Evolutionary conservation across 371 early-diverging fungal species (phyloP), one percentile per base, ranked within the genome.

Genomic region (Mucor irregularis): DNA sequence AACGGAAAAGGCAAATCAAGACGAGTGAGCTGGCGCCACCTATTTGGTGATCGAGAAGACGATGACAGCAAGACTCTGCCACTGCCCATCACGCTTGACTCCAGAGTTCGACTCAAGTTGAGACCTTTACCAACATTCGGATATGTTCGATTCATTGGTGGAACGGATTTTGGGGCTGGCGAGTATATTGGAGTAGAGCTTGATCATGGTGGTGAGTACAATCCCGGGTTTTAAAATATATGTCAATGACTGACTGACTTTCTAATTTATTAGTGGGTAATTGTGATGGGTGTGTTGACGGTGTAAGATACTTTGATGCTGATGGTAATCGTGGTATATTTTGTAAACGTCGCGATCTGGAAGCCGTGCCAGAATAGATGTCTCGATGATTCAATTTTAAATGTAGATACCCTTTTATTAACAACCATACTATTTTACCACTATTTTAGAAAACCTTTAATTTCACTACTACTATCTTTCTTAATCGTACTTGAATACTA

Each of bases 161-260:
- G 56, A 7, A 71, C 74, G 6, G 51, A 56, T 6, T 73, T 71
- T 52, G 72, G 66, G 16, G 62, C 68, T 35, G 79, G 74, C 2
- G 62, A 62, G 58, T 64, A 55, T 49, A 49, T 63, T 49, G 71
- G 71, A 9, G 55, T 71, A 29, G 71, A 71, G 49, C 58, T 71
- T 9, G 67, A 71, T 50, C 58, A 61, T 28, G 53, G 71, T 45
- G 71, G 71, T 71, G 61, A 60, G 35, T 34, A 29, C 31, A 22
- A 14, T 30, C 17, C 28, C 28, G 7, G n/a, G n/a, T n/a, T n/a
- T n/a, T n/a, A 3, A 40, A 42, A n/a, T 39, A 25, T 39, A n/a
- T 25, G 16, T 24, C 49, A 19, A 2, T 29, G 16, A 5, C 25
- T 3, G 46, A 43, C 24, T 25, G 34, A 52, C 22, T n/a, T 51